Conservation (phyloP, 1,284 basidiomycete genomes). For the Pseudozyma tsukubaensis region DNA sequence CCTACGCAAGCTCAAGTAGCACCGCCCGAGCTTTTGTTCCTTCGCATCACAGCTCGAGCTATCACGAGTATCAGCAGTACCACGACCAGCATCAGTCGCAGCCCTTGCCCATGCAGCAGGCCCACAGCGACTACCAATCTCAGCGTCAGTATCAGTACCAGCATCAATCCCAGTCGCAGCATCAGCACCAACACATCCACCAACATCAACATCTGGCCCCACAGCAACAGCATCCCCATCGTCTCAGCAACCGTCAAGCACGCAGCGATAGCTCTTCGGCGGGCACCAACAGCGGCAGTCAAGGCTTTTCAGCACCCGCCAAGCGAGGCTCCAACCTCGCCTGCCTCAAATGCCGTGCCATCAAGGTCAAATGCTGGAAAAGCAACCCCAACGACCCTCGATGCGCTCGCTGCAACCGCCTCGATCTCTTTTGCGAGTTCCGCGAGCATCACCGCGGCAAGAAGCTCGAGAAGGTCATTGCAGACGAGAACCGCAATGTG, state of each 20-base stretch:
- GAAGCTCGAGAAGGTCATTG: constrained; percentile 46
- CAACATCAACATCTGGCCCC: constrained; percentile 12
- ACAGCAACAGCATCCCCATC: constrained; percentile 21
- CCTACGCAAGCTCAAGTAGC: constrained; percentile 20
- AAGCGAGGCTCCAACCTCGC: constrained; percentile 49
- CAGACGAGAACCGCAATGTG: constrained; percentile 35
- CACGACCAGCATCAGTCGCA: background rate
- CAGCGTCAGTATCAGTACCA: background rate
- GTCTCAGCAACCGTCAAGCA: constrained; percentile 3
- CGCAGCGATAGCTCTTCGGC: background rate
- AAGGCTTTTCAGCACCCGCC: constrained; percentile 9
- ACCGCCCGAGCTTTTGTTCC: background rate
- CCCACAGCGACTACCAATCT: background rate
- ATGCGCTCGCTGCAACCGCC: constrained; percentile 41
- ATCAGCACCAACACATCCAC: background rate
- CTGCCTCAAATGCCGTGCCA: constrained; percentile 49
- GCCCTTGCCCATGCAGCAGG: background rate
- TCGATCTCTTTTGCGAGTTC: constrained; percentile 49
- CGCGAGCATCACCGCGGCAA: constrained; percentile 50
- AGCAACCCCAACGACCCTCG: constrained; percentile 38
- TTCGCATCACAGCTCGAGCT: constrained; percentile 9
- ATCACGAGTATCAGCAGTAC: constrained; percentile 11
- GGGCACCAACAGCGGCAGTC: background rate
- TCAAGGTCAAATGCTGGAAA: constrained; percentile 53
- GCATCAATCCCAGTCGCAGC: background rate